Evolutionary conservation across 2,329 filamentous ascomycete genomes (phyloP), one percentile per base, ranked within the genome.

Genomic region (Aspergillus phoenicis): DNA sequence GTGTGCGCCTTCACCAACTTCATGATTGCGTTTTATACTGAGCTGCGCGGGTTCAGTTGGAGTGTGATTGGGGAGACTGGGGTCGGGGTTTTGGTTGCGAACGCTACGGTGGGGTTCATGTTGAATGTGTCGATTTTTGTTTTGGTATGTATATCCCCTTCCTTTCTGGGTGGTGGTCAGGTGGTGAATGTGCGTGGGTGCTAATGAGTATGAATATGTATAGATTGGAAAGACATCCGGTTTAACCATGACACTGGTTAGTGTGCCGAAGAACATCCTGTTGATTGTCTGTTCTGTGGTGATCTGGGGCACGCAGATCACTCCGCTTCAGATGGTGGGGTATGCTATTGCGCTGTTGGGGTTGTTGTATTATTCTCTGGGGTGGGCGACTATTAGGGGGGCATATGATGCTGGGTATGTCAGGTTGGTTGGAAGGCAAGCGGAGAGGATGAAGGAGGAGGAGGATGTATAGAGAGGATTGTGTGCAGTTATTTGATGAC

Each of bases 211-310:
- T 11, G 28, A 4, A 4, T 33, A 30, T 5, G 45, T 15, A 22
- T 13, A 93, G 90, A 94, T 94, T 70, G 90, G 91, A 71, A 91
- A 90, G 77, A 94, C 91, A 4, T 94, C 91, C 2, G 89, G 89
- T 56, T 85, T 95, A 47, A 90, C 92, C 69, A 89, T 94, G 78
- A 91, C 90, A 26, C 85, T 95, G 17, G 91, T 88, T 57, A 90
- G 91, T 71, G 91, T 95, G 63, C 85, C 93, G 70, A 95, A 94
- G 78, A 90, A 91, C 72, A 92, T 94, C 62, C 84, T 94, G 58
- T 87, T 95, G 56, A 90, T 94, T 65, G 79, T 85, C 59, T 83
- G 86, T 57, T 91, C 89, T 52, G 88, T 93, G 72, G 73, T 90
- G 68, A 87, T 93, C 72, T 93, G 90, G 88, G 81, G 84, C 62